Evolutionary conservation across 148 eudicot genomes (phyloP), one percentile per base, ranked within the genome.

Genomic region (Rhododendron kiyosumense): DNA sequence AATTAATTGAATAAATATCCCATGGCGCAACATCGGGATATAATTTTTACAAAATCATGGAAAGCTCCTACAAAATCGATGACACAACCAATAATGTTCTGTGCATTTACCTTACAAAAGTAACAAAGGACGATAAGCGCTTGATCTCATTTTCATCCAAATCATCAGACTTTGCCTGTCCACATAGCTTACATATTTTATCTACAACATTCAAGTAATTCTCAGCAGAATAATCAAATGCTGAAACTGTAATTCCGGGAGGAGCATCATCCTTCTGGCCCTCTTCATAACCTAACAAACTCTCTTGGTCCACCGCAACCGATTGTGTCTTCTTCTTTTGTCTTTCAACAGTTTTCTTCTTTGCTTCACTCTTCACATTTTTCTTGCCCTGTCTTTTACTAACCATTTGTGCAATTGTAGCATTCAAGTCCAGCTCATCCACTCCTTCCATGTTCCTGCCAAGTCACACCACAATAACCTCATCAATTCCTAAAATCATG

Each of bases 91-190:
- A 11, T 14, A 30, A 38, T 26, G 38, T 36, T 76, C 45, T 20
- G 13, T 13, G 59, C 7, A 78, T 77, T n/a, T 87, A 96, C 99
- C 95, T 93, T 76, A 95, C 75, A 81, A 95, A 96, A 65, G 89
- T 94, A 75, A 96, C 84, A 1, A 90, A 86, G 36, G 94, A 88
- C 14, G 95, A 89, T n/a, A 93, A 48, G 12, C 94, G 91, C 30
- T 90, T 81, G 86, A 94, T 84, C 79, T 93, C 95, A 18, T 28
- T 30, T 24, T 87, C 90, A 73, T 92, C 89, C 75, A 87, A 88
- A 75, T 87, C 84, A 48, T 30, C 32, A 71, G 36, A 81, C 28
- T 78, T 87, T 0, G 86, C 24, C 57, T 91, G 87, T 74, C 94
- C 93, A 63, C 95, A 89, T 32, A 94, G 87, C 88, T 87, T 85